Evolutionary conservation across 352 stramenopile species (phyloP).

Genomic region (Phytopythium montanum): DNA sequence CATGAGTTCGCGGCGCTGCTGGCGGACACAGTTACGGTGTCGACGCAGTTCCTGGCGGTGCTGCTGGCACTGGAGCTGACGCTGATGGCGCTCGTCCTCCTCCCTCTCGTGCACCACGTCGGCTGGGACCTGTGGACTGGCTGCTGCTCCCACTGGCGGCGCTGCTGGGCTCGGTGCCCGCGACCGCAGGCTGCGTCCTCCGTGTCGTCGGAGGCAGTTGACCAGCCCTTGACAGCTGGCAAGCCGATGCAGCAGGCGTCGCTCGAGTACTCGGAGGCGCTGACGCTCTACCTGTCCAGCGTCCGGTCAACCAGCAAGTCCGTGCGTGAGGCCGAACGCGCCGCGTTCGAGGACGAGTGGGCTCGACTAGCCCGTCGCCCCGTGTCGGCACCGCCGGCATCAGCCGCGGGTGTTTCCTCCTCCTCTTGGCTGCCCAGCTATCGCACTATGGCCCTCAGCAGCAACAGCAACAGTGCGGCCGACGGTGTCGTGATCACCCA

Average conservation of each 20-base stretch:
- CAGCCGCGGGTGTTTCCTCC: not conserved
- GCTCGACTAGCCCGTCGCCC: slow-evolving; percentile 3
- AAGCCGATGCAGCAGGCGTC: slow-evolving; percentile 3
- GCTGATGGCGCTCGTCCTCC: slow-evolving; percentile 18
- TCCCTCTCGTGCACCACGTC: slow-evolving; percentile 11
- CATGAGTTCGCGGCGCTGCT: slow-evolving; percentile 22
- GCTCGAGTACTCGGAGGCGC: slow-evolving; percentile 15
- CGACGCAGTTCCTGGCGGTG: slow-evolving; percentile 13
- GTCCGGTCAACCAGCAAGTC: slow-evolving; percentile 10
- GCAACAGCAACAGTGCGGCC: not conserved
- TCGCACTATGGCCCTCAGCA: not conserved
- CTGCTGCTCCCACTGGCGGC: slow-evolving; percentile 4
- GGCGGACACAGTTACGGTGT: slow-evolving; percentile 9
- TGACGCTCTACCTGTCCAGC: slow-evolving; percentile 13
- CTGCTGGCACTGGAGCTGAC: slow-evolving; percentile 19
- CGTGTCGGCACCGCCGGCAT: not conserved
- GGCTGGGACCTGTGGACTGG: not conserved
- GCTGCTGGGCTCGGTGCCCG: not conserved
- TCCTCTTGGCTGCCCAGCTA: slow-evolving; percentile 2
- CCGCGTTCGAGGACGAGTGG: slow-evolving; percentile 33
- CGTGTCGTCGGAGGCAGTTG: slow-evolving; percentile 1
- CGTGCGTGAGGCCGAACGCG: slow-evolving; percentile 8
- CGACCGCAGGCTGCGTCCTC: not conserved
- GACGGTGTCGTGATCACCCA: slow-evolving; percentile 10
- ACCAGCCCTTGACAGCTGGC: not conserved